These are phyloP conservation scores for Coemansia umbellata DNA, from an alignment of 192 early-diverging fungal species.

Conservation along the genomic window DNA sequence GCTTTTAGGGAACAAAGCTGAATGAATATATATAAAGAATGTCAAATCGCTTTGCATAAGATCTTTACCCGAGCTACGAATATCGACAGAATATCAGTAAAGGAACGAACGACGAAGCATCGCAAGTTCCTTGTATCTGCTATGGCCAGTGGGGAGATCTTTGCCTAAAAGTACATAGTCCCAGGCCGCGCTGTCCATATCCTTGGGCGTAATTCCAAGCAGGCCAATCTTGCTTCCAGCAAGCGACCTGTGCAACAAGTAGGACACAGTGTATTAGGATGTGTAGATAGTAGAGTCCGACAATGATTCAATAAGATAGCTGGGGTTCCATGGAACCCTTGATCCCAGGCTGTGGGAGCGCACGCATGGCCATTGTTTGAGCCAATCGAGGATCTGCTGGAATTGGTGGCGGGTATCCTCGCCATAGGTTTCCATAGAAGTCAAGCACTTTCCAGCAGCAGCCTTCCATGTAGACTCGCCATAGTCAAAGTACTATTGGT, in stretches of 20 bases:
- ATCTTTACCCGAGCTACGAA: conserved; percentile 96
- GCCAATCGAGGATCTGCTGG: conserved; percentile 82
- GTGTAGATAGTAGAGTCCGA: conserved; percentile 99
- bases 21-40: conserved; percentile 96
- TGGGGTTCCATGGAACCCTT: conserved; percentile 88
- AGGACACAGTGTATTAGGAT: conserved; percentile 98
- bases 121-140: conserved; percentile 61
- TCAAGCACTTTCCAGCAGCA: conserved; percentile 71
- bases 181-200: conserved; percentile 93
- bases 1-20: conserved; percentile 86
- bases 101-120: conserved; percentile 84
- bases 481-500: conserved; percentile 99
- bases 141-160: conserved; percentile 52
- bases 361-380: conserved; percentile 96
- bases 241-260: conserved; percentile 82
- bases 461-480: conserved; percentile 84
- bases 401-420: conserved; percentile 84
- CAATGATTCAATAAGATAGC: conserved; percentile 92
- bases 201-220: conserved; percentile 69
- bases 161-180: conserved; percentile 82
- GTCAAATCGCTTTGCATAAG: conserved; percentile 96
- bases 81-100: conserved; percentile 97
- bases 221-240: conserved; percentile 76
- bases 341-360: conserved; percentile 89
- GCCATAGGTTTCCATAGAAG: conserved; percentile 73